Evolutionary conservation across 768 basidiomycete species (phyloP).

Genomic region (Boletus reticuloceps): DNA sequence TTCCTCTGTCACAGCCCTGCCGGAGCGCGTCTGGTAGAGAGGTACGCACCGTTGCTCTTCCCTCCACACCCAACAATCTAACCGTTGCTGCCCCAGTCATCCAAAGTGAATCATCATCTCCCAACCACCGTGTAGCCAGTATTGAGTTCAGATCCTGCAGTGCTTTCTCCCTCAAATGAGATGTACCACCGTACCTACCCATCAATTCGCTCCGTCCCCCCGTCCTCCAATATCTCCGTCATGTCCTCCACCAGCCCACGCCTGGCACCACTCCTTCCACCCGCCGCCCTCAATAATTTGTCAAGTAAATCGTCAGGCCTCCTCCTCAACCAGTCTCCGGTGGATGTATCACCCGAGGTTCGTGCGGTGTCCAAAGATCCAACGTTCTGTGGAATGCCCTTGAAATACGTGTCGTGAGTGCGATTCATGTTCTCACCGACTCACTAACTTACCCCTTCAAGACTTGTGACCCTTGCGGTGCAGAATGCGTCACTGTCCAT

Average conservation of each 20-base stretch:
- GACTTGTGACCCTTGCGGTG: constrained; percentile 82
- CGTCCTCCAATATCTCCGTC: constrained; percentile 29
- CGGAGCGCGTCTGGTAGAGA: constrained; percentile 10
- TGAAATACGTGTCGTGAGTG: constrained; percentile 81
- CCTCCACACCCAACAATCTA: neutral
- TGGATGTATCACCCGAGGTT: constrained; percentile 32
- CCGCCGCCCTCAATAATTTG: constrained; percentile 41
- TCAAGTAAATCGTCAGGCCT: constrained; percentile 39
- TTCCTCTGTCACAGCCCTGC: constrained; percentile 1
- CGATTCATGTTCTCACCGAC: neutral
- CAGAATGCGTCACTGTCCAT: constrained; percentile 96
- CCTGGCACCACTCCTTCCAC: constrained; percentile 50
- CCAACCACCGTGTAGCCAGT: constrained; percentile 1
- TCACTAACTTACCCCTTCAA: constrained; percentile 26
- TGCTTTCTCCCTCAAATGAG: constrained; percentile 39
- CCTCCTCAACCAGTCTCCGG: constrained; percentile 34
- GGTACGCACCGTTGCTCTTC: neutral
- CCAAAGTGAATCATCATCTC: constrained; percentile 22
- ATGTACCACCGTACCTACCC: constrained; percentile 66
- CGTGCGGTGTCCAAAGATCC: constrained; percentile 35
- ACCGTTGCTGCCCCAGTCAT: neutral
- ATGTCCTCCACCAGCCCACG: constrained; percentile 36
- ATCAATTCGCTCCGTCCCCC: constrained; percentile 53
- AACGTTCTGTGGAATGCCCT: constrained; percentile 64
- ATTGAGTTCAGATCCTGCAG: constrained; percentile 20